Conservation (phyloP, 192 early-diverging fungal genomes). For the Fimicolochytrium jonesii region DNA sequence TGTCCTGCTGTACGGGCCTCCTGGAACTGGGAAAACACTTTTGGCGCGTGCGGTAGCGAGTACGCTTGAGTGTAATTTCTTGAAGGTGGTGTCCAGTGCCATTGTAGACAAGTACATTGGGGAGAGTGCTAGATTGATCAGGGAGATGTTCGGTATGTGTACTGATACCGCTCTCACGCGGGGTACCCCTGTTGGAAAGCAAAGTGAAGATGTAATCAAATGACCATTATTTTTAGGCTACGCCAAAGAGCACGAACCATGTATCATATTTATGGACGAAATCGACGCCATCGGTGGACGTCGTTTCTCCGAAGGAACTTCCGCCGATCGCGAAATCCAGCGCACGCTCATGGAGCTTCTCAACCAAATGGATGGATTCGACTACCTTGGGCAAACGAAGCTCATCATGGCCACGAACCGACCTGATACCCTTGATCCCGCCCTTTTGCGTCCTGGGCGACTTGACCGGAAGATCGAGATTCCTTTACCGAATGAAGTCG, state of each 20-base stretch:
- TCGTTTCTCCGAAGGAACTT: conserved; percentile 97
- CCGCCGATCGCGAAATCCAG: conserved; percentile 99
- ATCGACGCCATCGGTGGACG: conserved; percentile 99
- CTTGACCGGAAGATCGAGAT: conserved; percentile 99
- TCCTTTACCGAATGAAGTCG: conserved; percentile 97
- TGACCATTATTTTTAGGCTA: no score
- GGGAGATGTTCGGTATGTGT: conserved; percentile 94
- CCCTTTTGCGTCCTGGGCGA: conserved; percentile 92
- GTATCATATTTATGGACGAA: conserved; percentile 99
- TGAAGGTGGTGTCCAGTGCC: conserved; percentile 97
- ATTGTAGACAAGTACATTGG: conserved; percentile 99
- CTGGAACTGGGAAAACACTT: conserved; percentile 97
- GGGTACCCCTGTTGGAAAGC: not conserved
- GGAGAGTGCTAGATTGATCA: conserved; percentile 91
- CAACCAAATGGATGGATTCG: conserved; percentile 99
- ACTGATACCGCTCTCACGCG: not conserved
- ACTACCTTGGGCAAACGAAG: conserved; percentile 95
- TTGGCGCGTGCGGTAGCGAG: conserved; percentile 95
- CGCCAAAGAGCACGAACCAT: conserved; percentile 98
- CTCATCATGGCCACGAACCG: conserved; percentile 99
- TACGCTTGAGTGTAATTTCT: conserved; percentile 96
- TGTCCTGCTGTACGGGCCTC: conserved; percentile 92
- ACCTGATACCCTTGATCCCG: conserved; percentile 97
- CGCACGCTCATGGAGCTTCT: conserved; percentile 98
- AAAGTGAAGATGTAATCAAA: no score